phyloP scores from a whole-genome alignment of 768 basidiomycete genomes.

The Asterophora lycoperdoides region DNA sequence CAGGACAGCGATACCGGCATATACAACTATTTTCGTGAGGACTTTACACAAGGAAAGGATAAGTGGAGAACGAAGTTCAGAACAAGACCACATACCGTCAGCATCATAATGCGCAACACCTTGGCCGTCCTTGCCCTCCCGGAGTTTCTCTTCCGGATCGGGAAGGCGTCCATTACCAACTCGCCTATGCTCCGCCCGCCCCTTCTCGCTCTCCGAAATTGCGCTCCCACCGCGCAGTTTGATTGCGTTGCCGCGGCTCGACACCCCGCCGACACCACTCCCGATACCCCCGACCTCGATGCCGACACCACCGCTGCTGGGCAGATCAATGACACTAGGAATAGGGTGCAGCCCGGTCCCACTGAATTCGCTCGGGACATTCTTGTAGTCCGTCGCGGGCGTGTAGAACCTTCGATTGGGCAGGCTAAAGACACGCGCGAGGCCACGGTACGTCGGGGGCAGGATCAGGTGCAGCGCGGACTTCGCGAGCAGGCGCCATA shows the following conservation, averaged over 20 bases:
- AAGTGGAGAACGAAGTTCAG: not conserved
- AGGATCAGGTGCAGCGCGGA: constrained; percentile 66
- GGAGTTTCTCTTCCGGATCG: constrained; percentile 20
- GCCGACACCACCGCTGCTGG: constrained; percentile 40
- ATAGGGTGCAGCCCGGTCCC: constrained; percentile 60
- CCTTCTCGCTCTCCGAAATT: constrained; percentile 19
- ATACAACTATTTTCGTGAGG: constrained; percentile 86
- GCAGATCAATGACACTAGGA: constrained; percentile 83
- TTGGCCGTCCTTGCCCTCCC: constrained; percentile 27
- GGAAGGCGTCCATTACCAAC: not conserved
- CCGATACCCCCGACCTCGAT: constrained; percentile 44
- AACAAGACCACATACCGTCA: constrained; percentile 53
- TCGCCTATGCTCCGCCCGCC: not conserved
- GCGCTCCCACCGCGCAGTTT: constrained; percentile 46
- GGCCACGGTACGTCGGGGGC: constrained; percentile 79
- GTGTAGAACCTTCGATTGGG: constrained; percentile 88
- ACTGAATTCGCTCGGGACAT: constrained; percentile 54
- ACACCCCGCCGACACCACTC: constrained; percentile 23
- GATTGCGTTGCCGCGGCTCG: constrained; percentile 47
- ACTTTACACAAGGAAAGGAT: constrained; percentile 39
- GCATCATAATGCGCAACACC: constrained; percentile 76
- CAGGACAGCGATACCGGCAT: constrained; percentile 78
- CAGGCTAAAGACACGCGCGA: constrained; percentile 62
- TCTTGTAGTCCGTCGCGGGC: constrained; percentile 84
- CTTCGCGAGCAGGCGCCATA: constrained; percentile 88